Evolutionary conservation across 2,329 filamentous ascomycete species (phyloP).

Genomic region (Aureobasidium vineae): DNA sequence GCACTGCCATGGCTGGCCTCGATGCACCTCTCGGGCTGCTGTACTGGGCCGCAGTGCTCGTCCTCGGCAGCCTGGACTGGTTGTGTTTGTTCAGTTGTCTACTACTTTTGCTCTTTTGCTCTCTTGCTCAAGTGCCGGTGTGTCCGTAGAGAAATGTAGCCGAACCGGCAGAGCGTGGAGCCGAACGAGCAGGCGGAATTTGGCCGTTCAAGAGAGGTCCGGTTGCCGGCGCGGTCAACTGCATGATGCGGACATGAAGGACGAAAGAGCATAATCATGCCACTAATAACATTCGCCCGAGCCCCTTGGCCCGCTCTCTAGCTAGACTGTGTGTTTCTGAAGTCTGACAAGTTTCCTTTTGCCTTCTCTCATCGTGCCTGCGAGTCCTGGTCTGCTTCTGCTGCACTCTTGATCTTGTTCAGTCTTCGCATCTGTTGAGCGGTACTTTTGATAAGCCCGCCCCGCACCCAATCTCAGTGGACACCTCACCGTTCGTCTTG

Average conservation of each 20-base stretch:
- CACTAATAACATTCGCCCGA: background rate
- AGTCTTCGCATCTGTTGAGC: background rate
- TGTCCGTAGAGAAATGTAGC: background rate
- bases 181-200: constrained; percentile 7
- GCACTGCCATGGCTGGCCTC: background rate
- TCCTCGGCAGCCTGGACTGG: background rate
- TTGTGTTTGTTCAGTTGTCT: background rate
- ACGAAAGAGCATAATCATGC: constrained; percentile 12
- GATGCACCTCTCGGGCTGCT: background rate
- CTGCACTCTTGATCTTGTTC: background rate
- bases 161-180: constrained; percentile 8
- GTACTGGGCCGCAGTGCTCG: background rate
- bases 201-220: background rate
- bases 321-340: background rate
- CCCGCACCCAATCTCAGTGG: constrained; percentile 3
- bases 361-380: background rate
- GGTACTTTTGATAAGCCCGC: constrained; percentile 10
- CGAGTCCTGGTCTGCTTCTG: background rate
- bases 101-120: background rate
- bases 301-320: background rate
- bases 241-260: constrained; percentile 23
- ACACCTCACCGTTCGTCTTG: constrained; percentile 11
- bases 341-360: background rate
- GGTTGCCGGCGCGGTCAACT: background rate
- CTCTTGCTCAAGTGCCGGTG: background rate